phyloP scores from a whole-genome alignment of 768 basidiomycete species.

The Chalciporus piperatus region DNA sequence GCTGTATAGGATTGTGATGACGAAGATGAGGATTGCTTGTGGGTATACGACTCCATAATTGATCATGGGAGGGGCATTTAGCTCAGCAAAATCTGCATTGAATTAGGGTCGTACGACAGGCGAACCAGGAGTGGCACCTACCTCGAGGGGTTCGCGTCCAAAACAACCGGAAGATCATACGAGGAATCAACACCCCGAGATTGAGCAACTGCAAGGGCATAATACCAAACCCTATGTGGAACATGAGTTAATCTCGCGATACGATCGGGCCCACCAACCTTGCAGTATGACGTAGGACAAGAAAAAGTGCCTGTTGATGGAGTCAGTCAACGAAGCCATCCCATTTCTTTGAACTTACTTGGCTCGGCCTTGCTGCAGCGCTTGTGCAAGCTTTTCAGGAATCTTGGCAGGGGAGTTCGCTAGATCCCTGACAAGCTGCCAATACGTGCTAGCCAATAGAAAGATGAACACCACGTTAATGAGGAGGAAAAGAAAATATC shows the following conservation, averaged over 20 bases:
- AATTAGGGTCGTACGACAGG: neutral
- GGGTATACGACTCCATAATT: slow-evolving; percentile 98
- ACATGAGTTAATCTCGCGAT: slow-evolving; percentile 3
- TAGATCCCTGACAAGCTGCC: slow-evolving; percentile 86
- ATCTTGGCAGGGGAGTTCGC: slow-evolving; percentile 93
- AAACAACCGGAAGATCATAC: slow-evolving; percentile 69
- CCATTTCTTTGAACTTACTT: slow-evolving; percentile 39
- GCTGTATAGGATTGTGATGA: slow-evolving; percentile 92
- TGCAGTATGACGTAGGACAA: slow-evolving; percentile 82
- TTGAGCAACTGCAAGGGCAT: slow-evolving; percentile 97
- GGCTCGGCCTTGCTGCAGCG: slow-evolving; percentile 75
- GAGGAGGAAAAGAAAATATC: slow-evolving; percentile 91
- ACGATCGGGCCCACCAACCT: slow-evolving; percentile 39
- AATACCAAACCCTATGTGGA: slow-evolving; percentile 69
- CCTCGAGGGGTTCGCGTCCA: slow-evolving; percentile 90
- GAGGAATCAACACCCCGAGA: slow-evolving; percentile 82
- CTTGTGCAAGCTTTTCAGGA: slow-evolving; percentile 86
- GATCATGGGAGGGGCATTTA: slow-evolving; percentile 97
- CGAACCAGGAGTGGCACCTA: slow-evolving; percentile 26
- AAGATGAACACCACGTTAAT: slow-evolving; percentile 95
- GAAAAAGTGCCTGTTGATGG: slow-evolving; percentile 65
- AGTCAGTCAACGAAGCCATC: slow-evolving; percentile 11
- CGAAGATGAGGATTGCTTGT: slow-evolving; percentile 93
- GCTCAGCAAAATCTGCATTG: slow-evolving; percentile 81
- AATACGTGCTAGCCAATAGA: slow-evolving; percentile 87